These are phyloP conservation scores for Phalaenopsis hybrid DNA, from an alignment of 116 monocot genomes.

Conservation along the genomic window DNA sequence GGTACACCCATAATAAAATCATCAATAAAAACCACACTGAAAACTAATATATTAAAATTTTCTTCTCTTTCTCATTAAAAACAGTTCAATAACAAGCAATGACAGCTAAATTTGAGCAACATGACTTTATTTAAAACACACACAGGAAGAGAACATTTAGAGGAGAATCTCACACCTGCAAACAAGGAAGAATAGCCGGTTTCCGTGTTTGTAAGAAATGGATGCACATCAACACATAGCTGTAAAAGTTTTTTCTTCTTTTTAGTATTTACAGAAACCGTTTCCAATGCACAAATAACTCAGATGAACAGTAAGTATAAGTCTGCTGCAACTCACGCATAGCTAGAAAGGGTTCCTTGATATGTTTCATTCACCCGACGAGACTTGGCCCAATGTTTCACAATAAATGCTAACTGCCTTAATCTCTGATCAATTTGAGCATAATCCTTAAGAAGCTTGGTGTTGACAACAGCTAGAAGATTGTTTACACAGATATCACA, in stretches of 20 bases:
- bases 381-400: constrained; percentile 94
- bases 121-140: not conserved
- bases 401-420: constrained; percentile 78
- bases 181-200: constrained; percentile 92
- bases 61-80: not conserved
- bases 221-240: constrained; percentile 99
- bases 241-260: constrained; percentile 16
- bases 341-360: constrained; percentile 94
- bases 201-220: constrained; percentile 76
- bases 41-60: not conserved
- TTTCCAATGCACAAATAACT: not conserved
- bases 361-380: constrained; percentile 90
- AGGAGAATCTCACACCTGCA: constrained; percentile 51
- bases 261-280: constrained; percentile 3
- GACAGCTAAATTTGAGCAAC: not conserved
- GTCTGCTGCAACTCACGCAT: constrained; percentile 61
- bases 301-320: not conserved
- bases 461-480: constrained; percentile 86
- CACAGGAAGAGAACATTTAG: not conserved
- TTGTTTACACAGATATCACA: constrained; percentile 99
- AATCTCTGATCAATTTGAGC: constrained; percentile 80
- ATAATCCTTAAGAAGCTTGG: constrained; percentile 90
- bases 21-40: not conserved
- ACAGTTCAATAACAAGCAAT: not conserved
- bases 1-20: not conserved